A percentile compares a stretch with the other conserved stretches of the same genome.
These are phyloP conservation scores for Rostrohypoxylon terebratum DNA, from an alignment of 495 filamentous ascomycete species.

Conservation along the genomic window DNA sequence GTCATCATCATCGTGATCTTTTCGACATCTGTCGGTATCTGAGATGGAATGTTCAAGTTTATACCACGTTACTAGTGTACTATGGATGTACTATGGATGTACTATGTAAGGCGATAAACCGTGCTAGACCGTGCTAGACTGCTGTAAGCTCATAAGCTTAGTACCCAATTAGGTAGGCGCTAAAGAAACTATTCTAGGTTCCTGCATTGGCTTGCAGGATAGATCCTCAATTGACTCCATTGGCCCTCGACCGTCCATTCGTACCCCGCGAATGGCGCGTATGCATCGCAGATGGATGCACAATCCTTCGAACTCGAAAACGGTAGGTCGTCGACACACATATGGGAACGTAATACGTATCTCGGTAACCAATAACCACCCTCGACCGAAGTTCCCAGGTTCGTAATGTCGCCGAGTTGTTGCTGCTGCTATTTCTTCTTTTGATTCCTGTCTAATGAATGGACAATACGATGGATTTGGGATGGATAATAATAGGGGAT, in stretches of 20 bases:
- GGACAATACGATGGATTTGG: neutral
- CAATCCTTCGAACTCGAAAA: constrained; percentile 15
- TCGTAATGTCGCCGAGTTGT: constrained; percentile 10
- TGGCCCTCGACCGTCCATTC: neutral
- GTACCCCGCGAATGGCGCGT: constrained; percentile 11
- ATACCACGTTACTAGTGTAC: neutral
- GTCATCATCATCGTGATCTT: constrained; percentile 1
- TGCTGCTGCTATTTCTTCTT: neutral
- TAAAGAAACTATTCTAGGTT: constrained; percentile 2
- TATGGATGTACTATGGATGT: no score
- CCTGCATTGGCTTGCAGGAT: constrained; percentile 8
- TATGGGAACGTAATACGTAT: neutral
- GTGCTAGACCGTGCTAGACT: neutral
- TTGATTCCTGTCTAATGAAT: no score
- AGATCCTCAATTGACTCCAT: neutral
- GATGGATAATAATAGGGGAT: neutral
- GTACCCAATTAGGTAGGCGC: neutral
- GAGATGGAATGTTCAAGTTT: constrained; percentile 4
- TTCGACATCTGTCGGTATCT: constrained; percentile 2
- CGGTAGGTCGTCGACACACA: constrained; percentile 13
- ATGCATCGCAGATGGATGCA: constrained; percentile 5
- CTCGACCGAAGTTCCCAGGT: constrained; percentile 20
- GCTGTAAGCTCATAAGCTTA: neutral
- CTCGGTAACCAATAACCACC: constrained; percentile 25
- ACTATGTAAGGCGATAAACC: neutral